A percentile compares a stretch with the other conserved stretches of the same genome.
phyloP scores from a whole-genome alignment of 306 rosid species.

The Canavalia gladiata region DNA sequence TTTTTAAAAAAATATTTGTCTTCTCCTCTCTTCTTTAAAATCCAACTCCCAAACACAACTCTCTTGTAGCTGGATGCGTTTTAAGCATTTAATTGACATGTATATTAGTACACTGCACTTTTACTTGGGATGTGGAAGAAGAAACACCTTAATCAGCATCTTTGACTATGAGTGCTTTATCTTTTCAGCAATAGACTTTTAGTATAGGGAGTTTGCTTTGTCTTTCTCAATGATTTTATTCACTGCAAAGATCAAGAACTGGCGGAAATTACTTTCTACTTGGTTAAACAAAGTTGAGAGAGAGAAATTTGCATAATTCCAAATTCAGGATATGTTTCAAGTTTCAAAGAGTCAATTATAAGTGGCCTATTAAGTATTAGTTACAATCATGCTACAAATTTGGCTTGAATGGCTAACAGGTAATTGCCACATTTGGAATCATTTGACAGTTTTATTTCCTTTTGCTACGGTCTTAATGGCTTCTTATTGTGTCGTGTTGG shows the following conservation, averaged over 20 bases:
- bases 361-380: neutral
- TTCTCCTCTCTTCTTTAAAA: too few species aligned
- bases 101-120: neutral
- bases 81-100: conserved; percentile 6
- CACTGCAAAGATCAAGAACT: conserved; percentile 40
- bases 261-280: conserved; percentile 15
- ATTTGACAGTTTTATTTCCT: conserved; percentile 1
- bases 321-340: conserved; percentile 21
- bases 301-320: conserved; percentile 8
- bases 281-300: conserved; percentile 8
- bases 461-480: neutral
- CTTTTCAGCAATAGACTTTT: conserved; percentile 3
- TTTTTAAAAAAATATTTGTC: too few species aligned
- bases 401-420: conserved; percentile 6
- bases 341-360: neutral
- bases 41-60: too few species aligned
- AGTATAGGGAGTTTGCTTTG: conserved; percentile 30
- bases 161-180: conserved; percentile 32
- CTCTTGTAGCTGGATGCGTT: neutral
- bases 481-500: conserved; percentile 37
- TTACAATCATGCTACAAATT: conserved; percentile 30
- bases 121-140: conserved; percentile 18
- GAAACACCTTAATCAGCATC: conserved; percentile 18
- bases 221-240: conserved; percentile 41
- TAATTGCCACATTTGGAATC: conserved; percentile 28